These are phyloP conservation scores for Trichosporon asahii DNA, from an alignment of 1,284 basidiomycete species.

Conservation along the genomic window DNA sequence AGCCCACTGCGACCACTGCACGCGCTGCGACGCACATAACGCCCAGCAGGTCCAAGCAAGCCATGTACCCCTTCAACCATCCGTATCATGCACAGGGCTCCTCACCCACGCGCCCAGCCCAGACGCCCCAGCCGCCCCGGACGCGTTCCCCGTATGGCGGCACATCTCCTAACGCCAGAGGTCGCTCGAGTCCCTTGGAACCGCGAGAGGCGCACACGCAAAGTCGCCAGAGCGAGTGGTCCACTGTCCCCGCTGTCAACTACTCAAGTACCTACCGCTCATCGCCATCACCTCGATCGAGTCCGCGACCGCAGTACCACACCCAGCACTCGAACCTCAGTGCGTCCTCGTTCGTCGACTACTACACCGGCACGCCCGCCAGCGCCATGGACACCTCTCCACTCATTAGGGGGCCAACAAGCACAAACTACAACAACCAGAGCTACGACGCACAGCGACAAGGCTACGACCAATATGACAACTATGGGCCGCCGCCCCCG, in stretches of 20 bases:
- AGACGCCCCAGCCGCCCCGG: neutral
- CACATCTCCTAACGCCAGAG: neutral
- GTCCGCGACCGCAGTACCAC: neutral
- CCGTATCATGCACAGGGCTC: conserved; percentile 9
- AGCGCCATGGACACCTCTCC: conserved; percentile 2
- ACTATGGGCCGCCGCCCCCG: conserved; percentile 13
- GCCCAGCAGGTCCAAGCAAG: neutral
- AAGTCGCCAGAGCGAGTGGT: neutral
- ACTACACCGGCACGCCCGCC: neutral
- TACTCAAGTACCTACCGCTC: neutral
- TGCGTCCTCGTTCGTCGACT: neutral
- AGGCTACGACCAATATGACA: neutral
- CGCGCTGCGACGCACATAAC: neutral
- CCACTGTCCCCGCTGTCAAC: neutral
- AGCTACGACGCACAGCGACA: conserved; percentile 1
- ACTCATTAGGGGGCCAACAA: neutral
- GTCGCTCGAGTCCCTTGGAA: neutral
- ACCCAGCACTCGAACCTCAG: neutral
- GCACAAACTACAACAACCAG: neutral
- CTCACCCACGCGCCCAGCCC: neutral
- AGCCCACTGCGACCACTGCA: neutral
- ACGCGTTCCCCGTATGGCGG: neutral
- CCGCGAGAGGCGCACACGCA: neutral
- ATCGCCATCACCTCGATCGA: neutral
- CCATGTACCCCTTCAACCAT: conserved; percentile 5